Conservation (phyloP, 2,329 filamentous ascomycete species). For the Nemania sp. region DNA sequence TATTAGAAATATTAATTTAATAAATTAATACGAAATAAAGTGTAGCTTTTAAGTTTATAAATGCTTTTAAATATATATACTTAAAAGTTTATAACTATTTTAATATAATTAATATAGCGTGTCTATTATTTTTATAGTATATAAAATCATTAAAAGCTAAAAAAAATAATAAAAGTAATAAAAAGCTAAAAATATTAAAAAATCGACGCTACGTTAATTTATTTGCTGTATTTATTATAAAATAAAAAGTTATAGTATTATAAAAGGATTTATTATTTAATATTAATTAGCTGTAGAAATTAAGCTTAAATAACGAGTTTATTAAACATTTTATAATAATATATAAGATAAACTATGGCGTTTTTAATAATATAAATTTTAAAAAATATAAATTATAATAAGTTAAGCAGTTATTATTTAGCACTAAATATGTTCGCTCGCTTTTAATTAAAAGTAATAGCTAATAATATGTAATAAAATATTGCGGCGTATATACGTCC, state of each 20-base stretch:
- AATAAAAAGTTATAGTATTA: not conserved
- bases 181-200: not conserved
- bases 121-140: not conserved
- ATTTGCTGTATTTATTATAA: not conserved
- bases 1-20: not conserved
- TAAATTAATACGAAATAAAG: not conserved
- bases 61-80: not conserved
- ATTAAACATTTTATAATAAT: not conserved
- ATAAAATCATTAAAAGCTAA: not conserved
- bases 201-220: not conserved
- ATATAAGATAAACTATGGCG: not conserved
- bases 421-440: not conserved
- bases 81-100: not conserved
- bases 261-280: not conserved
- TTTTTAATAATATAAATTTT: constrained; percentile 4
- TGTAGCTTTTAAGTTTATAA: not conserved
- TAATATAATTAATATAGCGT: not conserved
- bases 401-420: not conserved
- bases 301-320: constrained; percentile 1
- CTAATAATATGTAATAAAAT: not conserved
- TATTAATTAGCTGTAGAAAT: not conserved
- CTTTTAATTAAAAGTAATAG: not conserved
- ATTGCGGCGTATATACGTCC: not conserved
- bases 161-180: not conserved
- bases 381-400: not conserved